Percentiles rank a stretch among this genome's conserved stretches.
phyloP scores from a whole-genome alignment of 2,329 filamentous ascomycete genomes.

The Metarhizium brunneum region DNA sequence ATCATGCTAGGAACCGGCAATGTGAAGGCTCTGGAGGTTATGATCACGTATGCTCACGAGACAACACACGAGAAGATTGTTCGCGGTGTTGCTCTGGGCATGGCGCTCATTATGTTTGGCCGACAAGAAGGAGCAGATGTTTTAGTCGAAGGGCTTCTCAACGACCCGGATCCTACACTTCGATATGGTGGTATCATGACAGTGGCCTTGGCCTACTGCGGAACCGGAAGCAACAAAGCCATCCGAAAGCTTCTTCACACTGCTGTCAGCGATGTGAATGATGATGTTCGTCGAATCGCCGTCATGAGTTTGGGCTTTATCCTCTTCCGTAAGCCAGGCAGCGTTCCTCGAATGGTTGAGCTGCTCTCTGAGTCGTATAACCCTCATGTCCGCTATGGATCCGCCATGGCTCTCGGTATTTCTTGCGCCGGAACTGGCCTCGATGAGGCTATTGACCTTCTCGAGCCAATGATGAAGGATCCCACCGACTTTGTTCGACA shows the following conservation, averaged over 20 bases:
- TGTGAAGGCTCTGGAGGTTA: slow-evolving; percentile 83
- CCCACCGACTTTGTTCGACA: slow-evolving; percentile 97
- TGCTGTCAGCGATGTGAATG: slow-evolving; percentile 95
- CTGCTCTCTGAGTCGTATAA: slow-evolving; percentile 98
- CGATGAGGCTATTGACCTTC: slow-evolving; percentile 89
- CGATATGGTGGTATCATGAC: slow-evolving; percentile 98
- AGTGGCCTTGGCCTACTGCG: slow-evolving; percentile 95
- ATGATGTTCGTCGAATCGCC: slow-evolving; percentile 90
- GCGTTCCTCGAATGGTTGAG: slow-evolving; percentile 97
- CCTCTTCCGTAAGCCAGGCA: slow-evolving; percentile 93
- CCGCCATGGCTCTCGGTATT: slow-evolving; percentile 96
- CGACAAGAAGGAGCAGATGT: slow-evolving; percentile 92
- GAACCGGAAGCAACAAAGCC: slow-evolving; percentile 96
- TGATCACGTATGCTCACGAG: slow-evolving; percentile 96
- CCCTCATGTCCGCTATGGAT: slow-evolving; percentile 94
- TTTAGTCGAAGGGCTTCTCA: slow-evolving; percentile 84
- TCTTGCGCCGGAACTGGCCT: slow-evolving; percentile 94
- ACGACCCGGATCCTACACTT: slow-evolving; percentile 86
- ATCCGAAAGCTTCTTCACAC: slow-evolving; percentile 92
- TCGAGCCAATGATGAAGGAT: slow-evolving; percentile 99
- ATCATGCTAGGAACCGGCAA: slow-evolving; percentile 99
- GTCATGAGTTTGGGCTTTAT: slow-evolving; percentile 99
- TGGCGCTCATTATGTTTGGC: slow-evolving; percentile 97
- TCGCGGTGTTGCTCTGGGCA: slow-evolving; percentile 86
- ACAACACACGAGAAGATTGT: slow-evolving; percentile 99